A percentile compares a stretch with the other conserved stretches of the same genome.
Conservation (phyloP, 2,329 filamentous ascomycete species). For the Ophiostoma novo-ulmi region DNA sequence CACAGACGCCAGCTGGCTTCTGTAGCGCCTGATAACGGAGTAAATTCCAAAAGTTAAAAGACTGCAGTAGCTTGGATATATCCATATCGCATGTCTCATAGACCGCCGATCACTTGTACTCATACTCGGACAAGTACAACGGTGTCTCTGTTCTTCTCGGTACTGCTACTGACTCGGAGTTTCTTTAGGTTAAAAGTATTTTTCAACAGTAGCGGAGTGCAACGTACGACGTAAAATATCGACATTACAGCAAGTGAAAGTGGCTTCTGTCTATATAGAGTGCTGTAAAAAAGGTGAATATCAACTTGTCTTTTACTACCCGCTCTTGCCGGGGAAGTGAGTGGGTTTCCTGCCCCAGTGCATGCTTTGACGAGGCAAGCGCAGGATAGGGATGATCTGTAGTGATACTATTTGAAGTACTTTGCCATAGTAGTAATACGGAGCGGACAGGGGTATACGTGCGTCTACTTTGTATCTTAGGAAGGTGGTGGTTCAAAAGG, state of each 20-base stretch:
- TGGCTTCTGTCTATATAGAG: not conserved
- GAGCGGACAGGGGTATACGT: not conserved
- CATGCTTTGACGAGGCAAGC: slow-evolving; percentile 27
- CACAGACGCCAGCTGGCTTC: not conserved
- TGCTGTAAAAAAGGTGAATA: not conserved
- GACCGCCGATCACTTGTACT: slow-evolving; percentile 2
- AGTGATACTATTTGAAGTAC: not conserved
- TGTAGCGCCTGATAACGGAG: slow-evolving; percentile 5
- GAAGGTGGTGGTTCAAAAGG: not conserved
- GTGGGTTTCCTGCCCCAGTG: slow-evolving; percentile 18
- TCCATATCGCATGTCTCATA: not conserved
- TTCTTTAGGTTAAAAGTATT: not conserved
- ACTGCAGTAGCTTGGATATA: too few species aligned
- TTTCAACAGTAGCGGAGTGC: not conserved
- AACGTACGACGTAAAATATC: not conserved
- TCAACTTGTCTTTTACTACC: slow-evolving; percentile 12
- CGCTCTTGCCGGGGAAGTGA: slow-evolving; percentile 24
- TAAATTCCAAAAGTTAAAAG: too few species aligned
- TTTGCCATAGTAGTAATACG: not conserved
- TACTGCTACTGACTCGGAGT: slow-evolving; percentile 5
- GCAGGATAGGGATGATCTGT: slow-evolving; percentile 13
- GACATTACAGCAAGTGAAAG: not conserved
- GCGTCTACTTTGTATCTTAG: not conserved
- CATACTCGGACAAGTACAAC: slow-evolving; percentile 9
- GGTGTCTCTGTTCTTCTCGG: slow-evolving; percentile 3